Evolutionary conservation across 768 basidiomycete genomes (phyloP).

Genomic region (Filobasidium floriforme): DNA sequence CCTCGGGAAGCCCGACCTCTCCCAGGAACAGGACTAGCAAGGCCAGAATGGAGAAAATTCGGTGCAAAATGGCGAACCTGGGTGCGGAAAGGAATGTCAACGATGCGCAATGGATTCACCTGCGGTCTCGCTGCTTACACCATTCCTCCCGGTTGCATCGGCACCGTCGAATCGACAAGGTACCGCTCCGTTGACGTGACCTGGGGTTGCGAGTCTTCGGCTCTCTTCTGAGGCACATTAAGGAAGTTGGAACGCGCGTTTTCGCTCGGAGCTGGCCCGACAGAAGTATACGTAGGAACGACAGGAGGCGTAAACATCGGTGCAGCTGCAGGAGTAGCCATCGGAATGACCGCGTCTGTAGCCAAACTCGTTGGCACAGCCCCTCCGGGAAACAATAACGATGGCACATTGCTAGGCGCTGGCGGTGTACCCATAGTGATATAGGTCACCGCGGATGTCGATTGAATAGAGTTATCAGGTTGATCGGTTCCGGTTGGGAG

Average conservation of each 20-base stretch:
- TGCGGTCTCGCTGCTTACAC: background rate
- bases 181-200: background rate
- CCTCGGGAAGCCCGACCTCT: background rate
- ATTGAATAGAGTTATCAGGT: too few relatives aligned
- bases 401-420: background rate
- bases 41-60: background rate
- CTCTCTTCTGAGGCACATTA: background rate
- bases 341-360: background rate
- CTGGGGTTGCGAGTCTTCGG: background rate
- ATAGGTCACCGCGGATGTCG: too few relatives aligned
- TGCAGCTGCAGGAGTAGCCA: background rate
- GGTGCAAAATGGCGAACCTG: slow-evolving; percentile 3
- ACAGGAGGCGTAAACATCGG: background rate
- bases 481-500: too few relatives aligned
- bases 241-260: background rate
- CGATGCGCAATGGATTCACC: background rate
- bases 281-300: background rate
- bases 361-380: background rate
- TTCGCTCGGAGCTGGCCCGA: background rate
- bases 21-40: background rate
- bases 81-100: background rate
- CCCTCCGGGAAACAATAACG: background rate
- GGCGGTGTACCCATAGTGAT: background rate
- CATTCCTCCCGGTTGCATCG: background rate
- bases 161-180: background rate